Conservation (phyloP, 306 rosid species). For the Abrus pulchellus region DNA sequence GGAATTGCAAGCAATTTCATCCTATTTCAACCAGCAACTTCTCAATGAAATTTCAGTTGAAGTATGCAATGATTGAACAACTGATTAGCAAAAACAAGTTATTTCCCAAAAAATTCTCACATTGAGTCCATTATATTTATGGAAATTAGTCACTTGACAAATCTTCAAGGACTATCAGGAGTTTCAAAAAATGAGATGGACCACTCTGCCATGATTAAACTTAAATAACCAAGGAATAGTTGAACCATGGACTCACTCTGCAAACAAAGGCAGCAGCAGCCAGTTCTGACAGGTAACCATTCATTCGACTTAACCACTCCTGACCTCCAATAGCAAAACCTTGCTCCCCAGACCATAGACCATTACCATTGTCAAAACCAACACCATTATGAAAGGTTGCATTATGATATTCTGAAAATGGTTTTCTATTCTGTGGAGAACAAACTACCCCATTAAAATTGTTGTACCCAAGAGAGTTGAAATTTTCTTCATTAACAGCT, state of each 20-base stretch:
- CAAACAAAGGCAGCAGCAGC: conserved; percentile 93
- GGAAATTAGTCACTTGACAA: neutral
- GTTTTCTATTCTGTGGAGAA: conserved; percentile 53
- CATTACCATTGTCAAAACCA: conserved; percentile 79
- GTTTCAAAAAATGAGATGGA: neutral
- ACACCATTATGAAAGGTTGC: conserved; percentile 70
- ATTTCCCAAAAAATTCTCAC: neutral
- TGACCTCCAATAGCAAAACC: conserved; percentile 84
- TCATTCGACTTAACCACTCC: conserved; percentile 66
- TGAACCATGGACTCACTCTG: conserved; percentile 61
- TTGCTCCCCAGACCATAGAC: conserved; percentile 73
- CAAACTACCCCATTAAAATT: conserved; percentile 40
- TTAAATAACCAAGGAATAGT: neutral
- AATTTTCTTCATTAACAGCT: conserved; percentile 65
- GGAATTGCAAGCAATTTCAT: conserved; percentile 25
- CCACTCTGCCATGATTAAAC: neutral
- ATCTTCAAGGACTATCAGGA: neutral
- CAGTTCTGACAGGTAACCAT: conserved; percentile 86
- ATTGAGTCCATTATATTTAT: neutral
- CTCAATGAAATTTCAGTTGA: conserved; percentile 14
- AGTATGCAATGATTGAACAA: neutral
- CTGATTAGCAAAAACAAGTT: neutral
- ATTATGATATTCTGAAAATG: conserved; percentile 40
- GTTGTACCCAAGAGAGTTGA: conserved; percentile 46
- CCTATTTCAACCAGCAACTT: conserved; percentile 25